These are phyloP conservation scores for Gastrolobium bilobum DNA, from an alignment of 306 rosid genomes.

Conservation along the genomic window DNA sequence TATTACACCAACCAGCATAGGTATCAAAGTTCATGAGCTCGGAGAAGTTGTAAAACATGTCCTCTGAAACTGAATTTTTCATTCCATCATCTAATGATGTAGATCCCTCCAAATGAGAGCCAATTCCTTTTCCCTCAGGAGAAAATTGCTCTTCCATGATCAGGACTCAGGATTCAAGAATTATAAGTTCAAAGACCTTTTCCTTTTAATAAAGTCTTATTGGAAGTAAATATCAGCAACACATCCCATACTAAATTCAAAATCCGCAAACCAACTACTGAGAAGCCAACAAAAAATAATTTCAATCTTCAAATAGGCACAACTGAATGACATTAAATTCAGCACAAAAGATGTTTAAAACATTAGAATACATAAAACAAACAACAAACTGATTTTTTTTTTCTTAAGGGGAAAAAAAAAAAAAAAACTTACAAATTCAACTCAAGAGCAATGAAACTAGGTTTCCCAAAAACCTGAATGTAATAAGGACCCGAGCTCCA, in stretches of 20 bases:
- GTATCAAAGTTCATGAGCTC: conserved; percentile 79
- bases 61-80: conserved; percentile 62
- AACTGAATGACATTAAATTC: conserved; percentile 6
- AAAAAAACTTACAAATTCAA: not conserved
- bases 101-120: conserved; percentile 59
- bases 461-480: conserved; percentile 42
- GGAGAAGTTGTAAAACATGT: conserved; percentile 61
- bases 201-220: not conserved
- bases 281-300: conserved; percentile 15
- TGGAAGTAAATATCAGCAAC: conserved; percentile 4
- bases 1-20: conserved; percentile 80
- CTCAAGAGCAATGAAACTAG: not conserved
- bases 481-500: conserved; percentile 7
- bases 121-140: conserved; percentile 56
- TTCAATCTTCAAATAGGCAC: conserved; percentile 24
- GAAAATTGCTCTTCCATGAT: conserved; percentile 68
- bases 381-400: not conserved
- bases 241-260: conserved; percentile 35
- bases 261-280: conserved; percentile 20
- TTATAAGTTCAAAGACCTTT: not conserved
- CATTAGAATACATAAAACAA: conserved; percentile 6
- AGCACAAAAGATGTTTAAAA: conserved; percentile 1
- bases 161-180: conserved; percentile 22
- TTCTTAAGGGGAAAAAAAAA: not conserved
- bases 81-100: conserved; percentile 58